phyloP scores from a whole-genome alignment of 345 rosid genomes.

The Lumnitzera racemosa region DNA sequence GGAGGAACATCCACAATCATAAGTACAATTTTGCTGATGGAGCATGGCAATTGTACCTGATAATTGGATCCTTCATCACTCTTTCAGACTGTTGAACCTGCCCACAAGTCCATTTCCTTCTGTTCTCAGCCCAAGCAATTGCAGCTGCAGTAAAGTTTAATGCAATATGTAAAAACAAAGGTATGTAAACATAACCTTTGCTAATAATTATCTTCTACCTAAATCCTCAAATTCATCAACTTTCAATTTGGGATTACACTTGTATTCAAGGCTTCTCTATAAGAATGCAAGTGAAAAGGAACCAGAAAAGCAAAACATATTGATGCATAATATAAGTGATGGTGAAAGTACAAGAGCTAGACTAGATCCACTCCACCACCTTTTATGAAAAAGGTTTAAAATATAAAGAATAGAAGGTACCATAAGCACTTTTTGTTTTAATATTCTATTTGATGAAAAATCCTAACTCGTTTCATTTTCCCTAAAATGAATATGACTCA shows the following conservation, averaged over 20 bases:
- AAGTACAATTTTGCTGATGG: neutral
- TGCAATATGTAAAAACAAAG: neutral
- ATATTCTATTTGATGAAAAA: too few relatives aligned
- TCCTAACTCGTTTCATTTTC: too few relatives aligned
- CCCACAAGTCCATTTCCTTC: slow-evolving; percentile 77
- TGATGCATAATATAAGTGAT: too few relatives aligned
- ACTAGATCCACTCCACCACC: too few relatives aligned
- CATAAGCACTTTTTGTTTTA: too few relatives aligned
- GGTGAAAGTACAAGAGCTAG: too few relatives aligned
- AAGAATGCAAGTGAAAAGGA: neutral
- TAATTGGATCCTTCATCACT: slow-evolving; percentile 53
- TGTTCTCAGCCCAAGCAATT: slow-evolving; percentile 61
- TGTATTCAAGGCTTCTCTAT: neutral
- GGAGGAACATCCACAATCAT: neutral
- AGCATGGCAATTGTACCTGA: slow-evolving; percentile 39
- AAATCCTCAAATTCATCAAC: too few relatives aligned
- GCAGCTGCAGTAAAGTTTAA: slow-evolving; percentile 36
- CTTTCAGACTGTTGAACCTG: slow-evolving; percentile 30
- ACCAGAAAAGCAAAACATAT: neutral
- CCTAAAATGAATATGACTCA: too few relatives aligned
- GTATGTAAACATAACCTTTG: too few relatives aligned
- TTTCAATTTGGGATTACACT: neutral
- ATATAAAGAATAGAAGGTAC: too few relatives aligned
- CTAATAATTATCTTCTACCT: too few relatives aligned
- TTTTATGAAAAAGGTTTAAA: too few relatives aligned